Conservation (phyloP, 2,329 filamentous ascomycete genomes). For the Golovinomyces cichoracearum region DNA sequence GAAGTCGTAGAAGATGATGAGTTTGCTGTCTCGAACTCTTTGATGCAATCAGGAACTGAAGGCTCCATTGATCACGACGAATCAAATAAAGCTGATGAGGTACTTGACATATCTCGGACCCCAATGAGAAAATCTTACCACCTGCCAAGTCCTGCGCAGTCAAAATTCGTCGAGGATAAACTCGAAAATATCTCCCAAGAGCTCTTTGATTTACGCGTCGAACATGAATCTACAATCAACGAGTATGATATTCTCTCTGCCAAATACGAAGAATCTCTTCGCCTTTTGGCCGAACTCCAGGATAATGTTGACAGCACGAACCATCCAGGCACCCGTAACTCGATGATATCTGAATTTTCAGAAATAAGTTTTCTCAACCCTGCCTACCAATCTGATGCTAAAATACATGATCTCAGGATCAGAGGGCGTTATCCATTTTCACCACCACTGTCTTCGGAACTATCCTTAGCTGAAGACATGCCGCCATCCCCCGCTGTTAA, state of each 20-base stretch:
- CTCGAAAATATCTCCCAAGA: conserved; percentile 78
- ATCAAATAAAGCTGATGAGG: conserved; percentile 16
- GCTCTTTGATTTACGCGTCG: conserved; percentile 65
- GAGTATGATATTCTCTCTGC: conserved; percentile 60
- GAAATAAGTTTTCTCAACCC: conserved; percentile 32
- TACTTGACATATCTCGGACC: conserved; percentile 12
- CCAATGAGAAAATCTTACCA: conserved; percentile 15
- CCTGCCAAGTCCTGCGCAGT: conserved; percentile 42
- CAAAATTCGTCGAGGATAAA: conserved; percentile 71
- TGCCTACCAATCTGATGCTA: conserved; percentile 64
- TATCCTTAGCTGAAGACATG: conserved; percentile 66
- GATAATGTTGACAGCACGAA: conserved; percentile 59
- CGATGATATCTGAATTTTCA: conserved; percentile 26
- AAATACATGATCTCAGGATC: conserved; percentile 45
- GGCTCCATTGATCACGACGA: conserved; percentile 15
- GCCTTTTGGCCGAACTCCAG: conserved; percentile 58
- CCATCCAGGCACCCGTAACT: conserved; percentile 31
- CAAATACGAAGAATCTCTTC: conserved; percentile 78
- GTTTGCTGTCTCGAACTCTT: conserved; percentile 2
- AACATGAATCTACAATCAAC: conserved; percentile 61
- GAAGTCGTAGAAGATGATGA: conserved; percentile 19
- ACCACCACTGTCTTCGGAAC: conserved; percentile 78
- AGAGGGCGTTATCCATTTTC: conserved; percentile 45
- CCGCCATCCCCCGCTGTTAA: conserved; percentile 37
- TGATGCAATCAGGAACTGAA: conserved; percentile 10